Percentiles rank a stretch among this genome's conserved stretches.
Evolutionary conservation across 257 asterid species (phyloP).

Genomic region (Solanum chiquidenum): DNA sequence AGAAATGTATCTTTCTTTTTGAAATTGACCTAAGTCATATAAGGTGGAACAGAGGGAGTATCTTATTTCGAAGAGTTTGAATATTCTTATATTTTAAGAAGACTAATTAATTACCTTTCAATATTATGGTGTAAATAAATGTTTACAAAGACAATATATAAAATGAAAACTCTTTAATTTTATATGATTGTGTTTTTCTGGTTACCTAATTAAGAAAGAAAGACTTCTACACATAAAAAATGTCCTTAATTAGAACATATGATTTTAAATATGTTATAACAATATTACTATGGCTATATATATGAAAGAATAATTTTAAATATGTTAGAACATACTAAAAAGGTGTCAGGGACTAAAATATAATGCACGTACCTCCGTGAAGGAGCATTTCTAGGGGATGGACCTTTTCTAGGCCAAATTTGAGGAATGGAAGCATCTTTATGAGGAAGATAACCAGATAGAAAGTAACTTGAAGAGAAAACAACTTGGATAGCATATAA

Average conservation of each 20-base stretch:
- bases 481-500: slow-evolving; percentile 74
- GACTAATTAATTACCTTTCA: background rate
- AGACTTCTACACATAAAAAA: background rate
- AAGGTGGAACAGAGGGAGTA: no score
- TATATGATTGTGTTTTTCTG: background rate
- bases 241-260: background rate
- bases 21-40: no score
- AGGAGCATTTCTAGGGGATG: slow-evolving; percentile 25
- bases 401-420: slow-evolving; percentile 75
- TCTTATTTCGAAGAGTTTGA: background rate
- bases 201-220: background rate
- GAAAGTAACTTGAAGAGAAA: slow-evolving; percentile 79
- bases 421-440: slow-evolving; percentile 87
- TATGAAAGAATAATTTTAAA: background rate
- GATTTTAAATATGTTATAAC: background rate
- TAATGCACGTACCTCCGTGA: slow-evolving; percentile 41
- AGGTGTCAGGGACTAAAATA: background rate
- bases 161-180: background rate
- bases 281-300: background rate
- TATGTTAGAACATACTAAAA: background rate
- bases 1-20: no score
- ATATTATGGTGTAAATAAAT: background rate
- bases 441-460: slow-evolving; percentile 64
- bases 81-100: background rate
- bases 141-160: background rate